Evolutionary conservation across 2,329 filamentous ascomycete species (phyloP).

Genomic region (Juglanconis juglandina): DNA sequence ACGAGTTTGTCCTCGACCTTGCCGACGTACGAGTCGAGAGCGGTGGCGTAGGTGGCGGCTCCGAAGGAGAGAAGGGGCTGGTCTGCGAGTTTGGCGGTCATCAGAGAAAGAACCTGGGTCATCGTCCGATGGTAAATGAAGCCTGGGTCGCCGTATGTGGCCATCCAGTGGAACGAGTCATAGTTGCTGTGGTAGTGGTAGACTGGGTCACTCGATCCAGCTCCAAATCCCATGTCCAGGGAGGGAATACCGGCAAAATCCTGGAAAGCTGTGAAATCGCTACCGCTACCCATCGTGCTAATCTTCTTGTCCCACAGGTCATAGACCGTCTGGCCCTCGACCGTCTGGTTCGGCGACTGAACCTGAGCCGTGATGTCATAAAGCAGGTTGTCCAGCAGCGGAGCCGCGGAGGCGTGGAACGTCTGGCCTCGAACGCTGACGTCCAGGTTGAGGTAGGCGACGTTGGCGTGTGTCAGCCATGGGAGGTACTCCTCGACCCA

Average conservation of each 20-base stretch:
- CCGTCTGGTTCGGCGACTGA: slow-evolving; percentile 18
- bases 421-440: slow-evolving; percentile 47
- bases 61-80: slow-evolving; percentile 61
- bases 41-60: slow-evolving; percentile 61
- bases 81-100: slow-evolving; percentile 60
- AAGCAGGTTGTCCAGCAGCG: slow-evolving; percentile 57
- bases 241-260: slow-evolving; percentile 51
- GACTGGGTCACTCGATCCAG: slow-evolving; percentile 46
- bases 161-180: slow-evolving; percentile 83
- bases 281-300: slow-evolving; percentile 56
- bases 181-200: slow-evolving; percentile 84
- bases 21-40: slow-evolving; percentile 50
- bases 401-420: slow-evolving; percentile 59
- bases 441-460: slow-evolving; percentile 81
- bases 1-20: slow-evolving; percentile 48
- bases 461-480: slow-evolving; percentile 67
- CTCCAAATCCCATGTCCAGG: slow-evolving; percentile 52
- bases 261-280: slow-evolving; percentile 66
- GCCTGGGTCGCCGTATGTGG: slow-evolving; percentile 66
- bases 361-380: slow-evolving; percentile 27
- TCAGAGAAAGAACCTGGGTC: slow-evolving; percentile 62
- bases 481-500: slow-evolving; percentile 82
- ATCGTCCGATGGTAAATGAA: slow-evolving; percentile 64
- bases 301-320: slow-evolving; percentile 47
- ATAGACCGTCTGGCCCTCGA: slow-evolving; percentile 38